Base-by-base conservation (phyloP, 2,329 filamentous ascomycete species). In the Xylaria sp. region DNA sequence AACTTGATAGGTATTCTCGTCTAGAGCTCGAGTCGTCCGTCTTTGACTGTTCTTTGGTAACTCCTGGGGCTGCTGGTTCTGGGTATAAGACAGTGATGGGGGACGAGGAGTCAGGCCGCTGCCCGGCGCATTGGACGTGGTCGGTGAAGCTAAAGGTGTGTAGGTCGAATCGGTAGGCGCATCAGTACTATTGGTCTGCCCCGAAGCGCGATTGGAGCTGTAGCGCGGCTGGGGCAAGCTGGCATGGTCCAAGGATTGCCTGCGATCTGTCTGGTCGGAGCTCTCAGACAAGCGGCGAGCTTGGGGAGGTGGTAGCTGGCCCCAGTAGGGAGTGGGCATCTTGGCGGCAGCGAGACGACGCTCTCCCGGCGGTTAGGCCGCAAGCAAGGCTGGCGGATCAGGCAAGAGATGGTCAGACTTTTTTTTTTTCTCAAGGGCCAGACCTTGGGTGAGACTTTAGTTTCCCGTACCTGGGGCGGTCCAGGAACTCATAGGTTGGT, bases 31-130 rank as follows among this genome's bases (percentile, higher is more conserved):
- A 67, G 75, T 79, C 49, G 77, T 75, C 31, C 79, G 78, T 64
- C 78, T 76, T 63, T 77, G 74, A 57, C 79, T 77, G 69, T 76
- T 82, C 62, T 82, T 80, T 43, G 75, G 54, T 49, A 78, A 76
- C 54, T 83, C 80, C 56, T 77, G 77, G 49, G 79, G 76, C 53
- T 81, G 78, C 56, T 78, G 73, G 63, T 76, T 71, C 60, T 78
- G 73, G 64, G 74, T 77, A 74, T 83, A 83, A 59, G 83, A 80
- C 60, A 84, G 80, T 1, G 86, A 87, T n/a, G 84, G 79, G 40
- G 87, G 86, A 60, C 85, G 82, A 55, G 86, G 85, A 68, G 85
- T 82, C 64, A 88, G 79, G 25, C 84, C 85, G 67, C 82, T 78
- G 57, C 75, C 78, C 47, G 76, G 76, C 70, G 85, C 84, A 70